Evolutionary conservation across 108 stramenopile genomes (phyloP).

Genomic region (Skeletonema menzelii): DNA sequence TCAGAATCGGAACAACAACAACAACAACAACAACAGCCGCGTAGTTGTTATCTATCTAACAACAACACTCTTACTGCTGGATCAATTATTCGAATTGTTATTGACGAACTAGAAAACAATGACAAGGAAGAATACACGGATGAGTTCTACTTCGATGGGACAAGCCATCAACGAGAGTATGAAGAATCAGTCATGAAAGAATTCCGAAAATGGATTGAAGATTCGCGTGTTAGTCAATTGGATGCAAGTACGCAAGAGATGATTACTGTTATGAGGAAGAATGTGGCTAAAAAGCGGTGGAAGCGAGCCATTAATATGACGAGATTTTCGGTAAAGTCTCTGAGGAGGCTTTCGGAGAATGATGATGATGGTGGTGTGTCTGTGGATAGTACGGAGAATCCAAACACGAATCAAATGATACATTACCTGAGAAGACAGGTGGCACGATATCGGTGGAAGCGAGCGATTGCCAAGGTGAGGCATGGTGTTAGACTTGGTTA

Average conservation of each 20-base stretch:
- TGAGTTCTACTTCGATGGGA: no score
- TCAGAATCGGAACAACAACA: not conserved
- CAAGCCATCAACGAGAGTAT: constrained; percentile 4
- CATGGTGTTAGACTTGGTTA: not conserved
- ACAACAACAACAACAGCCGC: not conserved
- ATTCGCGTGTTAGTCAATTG: constrained; percentile 8
- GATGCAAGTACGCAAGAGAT: not conserved
- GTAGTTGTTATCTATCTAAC: not conserved
- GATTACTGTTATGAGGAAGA: not conserved
- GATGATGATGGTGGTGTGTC: not conserved
- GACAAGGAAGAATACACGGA: no score
- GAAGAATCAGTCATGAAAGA: constrained; percentile 8
- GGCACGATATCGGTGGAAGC: constrained; percentile 22
- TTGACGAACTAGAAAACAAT: constrained; percentile 11
- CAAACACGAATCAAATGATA: constrained; percentile 12
- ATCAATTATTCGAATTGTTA: constrained; percentile 17
- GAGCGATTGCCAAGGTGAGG: not conserved
- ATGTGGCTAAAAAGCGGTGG: not conserved
- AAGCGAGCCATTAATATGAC: not conserved
- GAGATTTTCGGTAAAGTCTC: no score
- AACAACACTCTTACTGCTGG: not conserved
- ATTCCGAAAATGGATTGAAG: constrained; percentile 17
- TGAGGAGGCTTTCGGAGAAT: no score
- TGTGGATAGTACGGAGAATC: not conserved
- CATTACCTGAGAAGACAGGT: constrained; percentile 9